Base-by-base conservation (phyloP, 805 yeast genomes). In the Hanseniaspora valbyensis region DNA sequence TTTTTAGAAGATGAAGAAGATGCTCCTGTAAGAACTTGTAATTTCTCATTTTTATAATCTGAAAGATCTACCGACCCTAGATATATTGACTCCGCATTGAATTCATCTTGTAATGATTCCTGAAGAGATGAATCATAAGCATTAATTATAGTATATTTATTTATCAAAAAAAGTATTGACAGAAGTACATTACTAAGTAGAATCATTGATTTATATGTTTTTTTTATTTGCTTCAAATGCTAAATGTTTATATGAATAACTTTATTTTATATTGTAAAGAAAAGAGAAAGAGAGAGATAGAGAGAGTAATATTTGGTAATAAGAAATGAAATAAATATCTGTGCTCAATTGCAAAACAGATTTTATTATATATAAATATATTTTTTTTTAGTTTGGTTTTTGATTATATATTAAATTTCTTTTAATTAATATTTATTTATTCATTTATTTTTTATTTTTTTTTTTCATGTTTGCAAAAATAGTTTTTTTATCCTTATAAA, bases 1-100 rank as follows among this genome's bases (percentile, higher is more conserved):
- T 44, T 41, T 25, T 22, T 36, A 6, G 21, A n/a, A 12, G 32
- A 29, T 32, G 44, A 4, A 6, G 44, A 4, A 6, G 33, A 12
- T 6, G 39, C 12, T 29, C 44, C 43, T 9, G 36, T 40, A 3
- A 50, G 28, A 12, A 51, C 14, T 24, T 34, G 25, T 10, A 51
- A 16, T 29, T 40, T 25, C 2, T 44, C 30, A 19, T 44, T 39
- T 30, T 42, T 28, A 42, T 21, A 38, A 42, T 34, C n/a, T 37
- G 52, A 49, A 37, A 44, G 19, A 45, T 44, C 46, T 36, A 51
- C 33, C 16, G 46, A 26, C 1, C 40, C 44, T 9, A 34, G 24
- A 1, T 32, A n/a, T 14, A 45, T 12, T 19, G 28, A 4, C 7
- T 30, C 38, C 2, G 50, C 50, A 21, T 29, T 25, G 30, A 51